Evolutionary conservation across 1,284 basidiomycete genomes (phyloP), one percentile per base, ranked within the genome.

Genomic region (Inonotus hispidus): DNA sequence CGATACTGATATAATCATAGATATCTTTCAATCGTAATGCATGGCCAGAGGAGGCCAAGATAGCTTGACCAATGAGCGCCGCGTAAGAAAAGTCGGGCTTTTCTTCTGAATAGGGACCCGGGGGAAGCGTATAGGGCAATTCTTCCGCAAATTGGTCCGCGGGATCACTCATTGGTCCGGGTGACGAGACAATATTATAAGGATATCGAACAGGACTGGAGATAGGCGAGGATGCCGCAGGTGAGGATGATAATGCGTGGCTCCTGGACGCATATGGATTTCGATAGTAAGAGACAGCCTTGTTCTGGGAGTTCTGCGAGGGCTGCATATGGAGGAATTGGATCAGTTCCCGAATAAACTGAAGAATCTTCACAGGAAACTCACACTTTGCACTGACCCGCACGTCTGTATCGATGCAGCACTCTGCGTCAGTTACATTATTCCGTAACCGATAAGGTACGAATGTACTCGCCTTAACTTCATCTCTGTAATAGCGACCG

Each of bases 1-100:
- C 92, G 43, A 90, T 92, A 62, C 92, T 93, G 69, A 99, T 96
- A 82, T 87, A 99, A 69, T 92, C 87, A 71, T 98, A 98, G 64
- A 99, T 96, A 71, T 98, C 95, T 68, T 95, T 93, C 25, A 98
- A 79, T 0, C 93, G 94, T 37, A 98, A 83, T 41, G 91, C 87
- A 67, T 93, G 90, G 41, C 89, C 83, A 0, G 85, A 82, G 1
- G 92, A 93, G 13, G 92, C 89, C 60, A 95, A 79, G 64, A 98
- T 88, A 6, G 96, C 96, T 68, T 95, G 94, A 3, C 96, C 96
- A 65, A 99, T 95, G 57, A 98, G 83, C 4, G 94, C 95, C 2
- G 96, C 95, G 69, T 98, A 98, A 1, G 94, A 95, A 32, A 85
- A 82, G 32, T 88, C 83, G 0, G 94, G 94, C 69, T 95, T 93